A percentile compares a stretch with the other conserved stretches of the same genome.
Evolutionary conservation across 352 stramenopile genomes (phyloP).

Genomic region (Lagenidium sp.): DNA sequence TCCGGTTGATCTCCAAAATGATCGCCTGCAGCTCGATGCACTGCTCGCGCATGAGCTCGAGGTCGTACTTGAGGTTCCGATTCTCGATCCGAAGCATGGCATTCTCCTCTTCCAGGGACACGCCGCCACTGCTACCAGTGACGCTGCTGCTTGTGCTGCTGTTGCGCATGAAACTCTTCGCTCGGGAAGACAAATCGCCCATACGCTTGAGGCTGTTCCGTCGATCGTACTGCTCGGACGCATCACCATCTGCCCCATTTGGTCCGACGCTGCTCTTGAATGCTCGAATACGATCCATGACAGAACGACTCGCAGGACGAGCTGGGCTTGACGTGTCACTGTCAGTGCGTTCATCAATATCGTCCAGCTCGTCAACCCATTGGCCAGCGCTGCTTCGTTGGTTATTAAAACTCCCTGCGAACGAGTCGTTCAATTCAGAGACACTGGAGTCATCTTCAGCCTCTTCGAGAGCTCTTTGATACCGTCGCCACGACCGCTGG

Average conservation of each 20-base stretch:
- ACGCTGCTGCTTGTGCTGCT: conserved; percentile 57
- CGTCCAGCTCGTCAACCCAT: conserved; percentile 26
- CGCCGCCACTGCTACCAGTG: conserved; percentile 52
- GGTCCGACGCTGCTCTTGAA: conserved; percentile 37
- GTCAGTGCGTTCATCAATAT: conserved; percentile 11
- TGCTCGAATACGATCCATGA: conserved; percentile 55
- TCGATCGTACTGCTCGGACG: conserved; percentile 16
- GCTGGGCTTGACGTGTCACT: conserved; percentile 6
- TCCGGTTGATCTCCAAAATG: conserved; percentile 88
- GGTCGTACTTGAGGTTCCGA: conserved; percentile 81
- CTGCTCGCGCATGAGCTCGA: conserved; percentile 85
- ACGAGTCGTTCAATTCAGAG: conserved; percentile 31
- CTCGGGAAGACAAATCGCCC: conserved; percentile 58
- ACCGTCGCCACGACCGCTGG: conserved; percentile 53
- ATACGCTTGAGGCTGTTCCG: conserved; percentile 54
- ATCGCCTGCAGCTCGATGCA: conserved; percentile 84
- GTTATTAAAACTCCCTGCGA: conserved; percentile 21
- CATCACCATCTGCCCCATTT: conserved; percentile 8
- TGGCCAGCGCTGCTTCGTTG: conserved; percentile 19
- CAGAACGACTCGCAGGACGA: conserved; percentile 19
- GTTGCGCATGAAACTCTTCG: conserved; percentile 56
- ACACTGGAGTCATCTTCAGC: conserved; percentile 17
- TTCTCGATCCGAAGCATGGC: conserved; percentile 85
- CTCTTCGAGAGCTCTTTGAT: conserved; percentile 27
- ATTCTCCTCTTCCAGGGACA: conserved; percentile 78